A percentile compares a stretch with the other conserved stretches of the same genome.
Conservation (phyloP, 2,329 filamentous ascomycete genomes). For the Fusarium sp. region DNA sequence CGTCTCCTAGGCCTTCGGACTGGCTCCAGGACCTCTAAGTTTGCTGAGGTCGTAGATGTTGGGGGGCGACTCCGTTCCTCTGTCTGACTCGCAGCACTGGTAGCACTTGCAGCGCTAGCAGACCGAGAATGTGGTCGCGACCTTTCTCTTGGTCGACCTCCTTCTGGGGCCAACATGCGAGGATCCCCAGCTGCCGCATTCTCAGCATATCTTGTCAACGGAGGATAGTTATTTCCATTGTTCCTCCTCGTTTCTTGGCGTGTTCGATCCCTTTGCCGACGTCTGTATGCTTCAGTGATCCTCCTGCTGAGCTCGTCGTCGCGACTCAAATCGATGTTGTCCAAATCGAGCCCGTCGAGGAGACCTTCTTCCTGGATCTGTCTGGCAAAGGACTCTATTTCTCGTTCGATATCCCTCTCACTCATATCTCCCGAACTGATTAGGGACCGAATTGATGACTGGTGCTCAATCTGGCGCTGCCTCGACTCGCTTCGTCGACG, state of each 20-base stretch:
- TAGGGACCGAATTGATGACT: conserved; percentile 86
- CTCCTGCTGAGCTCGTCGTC: conserved; percentile 91
- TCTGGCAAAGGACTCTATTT: conserved; percentile 89
- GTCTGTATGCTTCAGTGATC: conserved; percentile 88
- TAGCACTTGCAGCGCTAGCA: conserved; percentile 53
- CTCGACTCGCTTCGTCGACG: conserved; percentile 58
- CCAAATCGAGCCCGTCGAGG: conserved; percentile 86
- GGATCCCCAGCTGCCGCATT: conserved; percentile 33
- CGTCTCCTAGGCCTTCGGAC: conserved; percentile 55
- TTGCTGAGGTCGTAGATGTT: conserved; percentile 43
- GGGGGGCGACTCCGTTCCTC: conserved; percentile 66
- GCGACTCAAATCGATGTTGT: conserved; percentile 83
- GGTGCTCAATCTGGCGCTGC: conserved; percentile 80
- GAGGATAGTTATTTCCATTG: conserved; percentile 50
- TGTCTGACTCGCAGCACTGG: conserved; percentile 54
- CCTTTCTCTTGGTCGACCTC: conserved; percentile 45
- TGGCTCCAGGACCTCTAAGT: conserved; percentile 47
- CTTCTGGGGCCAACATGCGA: conserved; percentile 44
- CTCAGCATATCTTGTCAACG: conserved; percentile 49
- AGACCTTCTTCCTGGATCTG: conserved; percentile 91
- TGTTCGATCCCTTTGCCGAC: conserved; percentile 74
- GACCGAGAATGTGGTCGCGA: conserved; percentile 59
- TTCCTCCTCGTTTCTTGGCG: conserved; percentile 61
- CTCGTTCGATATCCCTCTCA: conserved; percentile 81
- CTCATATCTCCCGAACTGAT: conserved; percentile 83